Base-by-base conservation (phyloP, 495 filamentous ascomycete genomes). In the Hypoxylon lenormandii region DNA sequence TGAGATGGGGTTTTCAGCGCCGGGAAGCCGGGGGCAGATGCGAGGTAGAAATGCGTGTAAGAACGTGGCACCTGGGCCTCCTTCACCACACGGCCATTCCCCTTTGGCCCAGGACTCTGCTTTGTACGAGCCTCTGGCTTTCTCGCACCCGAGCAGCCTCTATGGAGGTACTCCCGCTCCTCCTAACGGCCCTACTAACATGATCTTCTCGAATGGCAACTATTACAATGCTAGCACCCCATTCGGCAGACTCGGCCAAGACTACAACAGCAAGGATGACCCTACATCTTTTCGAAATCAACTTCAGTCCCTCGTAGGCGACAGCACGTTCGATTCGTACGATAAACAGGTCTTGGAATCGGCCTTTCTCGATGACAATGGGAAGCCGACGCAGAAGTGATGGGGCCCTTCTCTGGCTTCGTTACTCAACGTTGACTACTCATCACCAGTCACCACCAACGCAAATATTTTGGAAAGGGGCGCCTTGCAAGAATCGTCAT, bases 71-170 rank as follows among this genome's bases (percentile, higher is more conserved):
- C 49, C 73, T 2, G 60, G 38, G 4, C 30, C 30, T 8, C n/a
- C 55, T 47, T 28, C 53, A 21, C 15, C 66, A 64, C 66, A 64
- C 21, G 45, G 48, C 8, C 49, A 60, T 40, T 56, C 51, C n/a
- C 53, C 56, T 37, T 61, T 68, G 66, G 8, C 50, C 18, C 33
- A 42, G 19, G 52, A 59, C 22, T 23, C 52, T 13, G 6, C 40
- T 33, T 5, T 5, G 6, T 33, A 1, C 30, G 30, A 33, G 10
- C 30, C 30, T 7, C 60, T 78, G 36, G 47, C 71, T 15, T 80
- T 79, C 55, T 69, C 77, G 10, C 67, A 79, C 50, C 67, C 74
- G 0, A 80, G 77, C 58, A 81, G 76, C 51, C 59, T 81, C 10
- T 73, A 74, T 26, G 68, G 48, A n/a, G 73, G 77, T 16, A 74